A percentile compares a stretch with the other conserved stretches of the same genome.
These are phyloP conservation scores for Claviceps capensis DNA, from an alignment of 2,329 filamentous ascomycete genomes.

Conservation along the genomic window DNA sequence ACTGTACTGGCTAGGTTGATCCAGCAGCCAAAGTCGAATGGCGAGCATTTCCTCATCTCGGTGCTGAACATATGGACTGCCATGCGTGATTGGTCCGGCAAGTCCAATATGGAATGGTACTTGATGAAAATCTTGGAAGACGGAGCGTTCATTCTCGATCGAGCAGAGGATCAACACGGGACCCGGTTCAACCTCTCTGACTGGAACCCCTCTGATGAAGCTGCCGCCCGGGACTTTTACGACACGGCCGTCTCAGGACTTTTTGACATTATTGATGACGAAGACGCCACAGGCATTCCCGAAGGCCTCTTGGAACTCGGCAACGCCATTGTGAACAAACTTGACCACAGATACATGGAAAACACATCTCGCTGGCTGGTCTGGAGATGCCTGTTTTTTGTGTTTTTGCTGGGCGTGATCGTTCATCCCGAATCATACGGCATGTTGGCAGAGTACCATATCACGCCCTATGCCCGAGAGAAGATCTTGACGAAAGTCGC, in stretches of 20 bases:
- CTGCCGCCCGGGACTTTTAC: conserved; percentile 80
- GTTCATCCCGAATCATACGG: conserved; percentile 75
- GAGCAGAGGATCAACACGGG: conserved; percentile 64
- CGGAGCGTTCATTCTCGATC: conserved; percentile 79
- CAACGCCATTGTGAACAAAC: conserved; percentile 65
- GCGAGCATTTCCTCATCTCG: conserved; percentile 68
- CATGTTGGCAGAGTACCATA: conserved; percentile 78
- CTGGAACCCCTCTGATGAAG: conserved; percentile 66
- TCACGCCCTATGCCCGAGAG: conserved; percentile 79
- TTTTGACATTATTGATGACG: conserved; percentile 76
- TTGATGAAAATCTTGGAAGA: conserved; percentile 90
- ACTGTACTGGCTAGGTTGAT: conserved; percentile 75
- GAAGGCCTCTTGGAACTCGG: conserved; percentile 73
- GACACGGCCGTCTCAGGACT: conserved; percentile 65
- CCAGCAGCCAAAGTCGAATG: conserved; percentile 58
- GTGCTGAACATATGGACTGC: conserved; percentile 79
- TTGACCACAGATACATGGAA: conserved; percentile 58
- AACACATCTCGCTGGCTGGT: conserved; percentile 73
- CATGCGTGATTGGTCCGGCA: conserved; percentile 81
- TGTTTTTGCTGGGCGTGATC: conserved; percentile 70
- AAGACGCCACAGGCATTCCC: conserved; percentile 73
- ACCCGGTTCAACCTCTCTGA: conserved; percentile 57
- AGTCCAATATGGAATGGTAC: conserved; percentile 81
- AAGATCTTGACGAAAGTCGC: conserved; percentile 70
- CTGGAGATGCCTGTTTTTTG: conserved; percentile 83